Base-by-base conservation (phyloP, 164 flowering plant genomes). In the Berberis vulgaris region DNA sequence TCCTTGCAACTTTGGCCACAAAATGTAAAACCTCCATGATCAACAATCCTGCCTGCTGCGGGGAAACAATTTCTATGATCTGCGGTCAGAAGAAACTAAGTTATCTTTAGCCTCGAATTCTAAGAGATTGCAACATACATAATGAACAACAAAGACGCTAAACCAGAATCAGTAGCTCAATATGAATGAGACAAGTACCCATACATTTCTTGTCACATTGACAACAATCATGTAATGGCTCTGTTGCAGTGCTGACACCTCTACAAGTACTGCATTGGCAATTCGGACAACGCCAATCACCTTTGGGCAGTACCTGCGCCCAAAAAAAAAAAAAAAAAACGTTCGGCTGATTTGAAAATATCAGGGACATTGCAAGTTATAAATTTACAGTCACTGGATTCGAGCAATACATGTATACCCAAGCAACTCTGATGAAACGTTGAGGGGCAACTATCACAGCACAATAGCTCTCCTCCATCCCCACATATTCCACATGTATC, bases 271-370 rank as follows among this genome's bases (percentile, higher is more conserved):
- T 88, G 81, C 98, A 90, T 44, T 79, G 76, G 75, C 98, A 94
- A 60, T 84, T 81, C 55, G 95, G 85, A 64, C 98, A 94, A 61
- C 80, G 86, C 97, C 98, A 94, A 67, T 90, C 95, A 54, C 91
- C 98, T 7, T 75, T 69, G 5, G 98, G 97, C 77, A 86, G 89
- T 76, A 72, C 71, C 98, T 94, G 88, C n/a, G 4, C 13, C 40
- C 26, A 26, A 26, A 26, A 26, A 26, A 26, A 26, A 40, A 55
- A 49, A 6, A 49, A 6, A 6, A 6, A 6, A 12, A 52, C 13
- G 1, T 52, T 3, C 10, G 55, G 13, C 13, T 3, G 55, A 26
- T 6, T 52, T 47, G 9, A 47, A 47, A 5, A 5, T 47, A 47
- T 47, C 50, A 52, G 13, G 13, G 39, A 41, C 41, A 49, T 12